Percentiles rank a stretch among this genome's conserved stretches.
Conservation (phyloP, 306 rosid genomes). For the Sesbania bispinosa region DNA sequence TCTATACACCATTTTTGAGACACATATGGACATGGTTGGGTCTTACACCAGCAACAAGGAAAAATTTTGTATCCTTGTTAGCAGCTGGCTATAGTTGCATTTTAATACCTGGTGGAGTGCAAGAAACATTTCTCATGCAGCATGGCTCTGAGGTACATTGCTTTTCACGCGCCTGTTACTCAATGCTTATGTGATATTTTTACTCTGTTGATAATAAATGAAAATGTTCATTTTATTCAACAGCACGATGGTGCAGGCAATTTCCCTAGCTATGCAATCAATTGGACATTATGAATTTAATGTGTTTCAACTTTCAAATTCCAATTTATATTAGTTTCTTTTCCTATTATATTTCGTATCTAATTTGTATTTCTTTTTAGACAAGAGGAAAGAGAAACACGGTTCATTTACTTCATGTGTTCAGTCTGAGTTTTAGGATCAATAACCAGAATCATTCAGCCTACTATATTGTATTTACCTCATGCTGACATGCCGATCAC, state of each 20-base stretch:
- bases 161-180: slow-evolving; percentile 16
- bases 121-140: slow-evolving; percentile 77
- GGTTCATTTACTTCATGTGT: not conserved
- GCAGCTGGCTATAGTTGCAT: slow-evolving; percentile 74
- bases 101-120: slow-evolving; percentile 95
- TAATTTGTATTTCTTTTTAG: not conserved
- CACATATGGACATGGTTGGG: slow-evolving; percentile 99
- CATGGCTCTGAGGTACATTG: slow-evolving; percentile 71
- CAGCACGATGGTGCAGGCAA: not conserved
- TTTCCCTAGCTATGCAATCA: slow-evolving; percentile 5
- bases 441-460: not conserved
- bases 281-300: not conserved
- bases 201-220: not conserved
- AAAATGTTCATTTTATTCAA: slow-evolving; percentile 18
- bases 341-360: not conserved
- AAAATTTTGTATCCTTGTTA: slow-evolving; percentile 57
- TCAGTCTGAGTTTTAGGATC: slow-evolving; percentile 18
- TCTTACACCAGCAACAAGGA: slow-evolving; percentile 64
- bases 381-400: slow-evolving; percentile 1
- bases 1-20: slow-evolving; percentile 85
- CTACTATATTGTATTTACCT: not conserved
- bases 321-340: not conserved
- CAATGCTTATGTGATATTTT: slow-evolving; percentile 3
- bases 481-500: not conserved
- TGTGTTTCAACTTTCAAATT: slow-evolving; percentile 1